These are phyloP conservation scores for Erodium moschatum DNA, from an alignment of 441 rosid species.

Conservation along the genomic window DNA sequence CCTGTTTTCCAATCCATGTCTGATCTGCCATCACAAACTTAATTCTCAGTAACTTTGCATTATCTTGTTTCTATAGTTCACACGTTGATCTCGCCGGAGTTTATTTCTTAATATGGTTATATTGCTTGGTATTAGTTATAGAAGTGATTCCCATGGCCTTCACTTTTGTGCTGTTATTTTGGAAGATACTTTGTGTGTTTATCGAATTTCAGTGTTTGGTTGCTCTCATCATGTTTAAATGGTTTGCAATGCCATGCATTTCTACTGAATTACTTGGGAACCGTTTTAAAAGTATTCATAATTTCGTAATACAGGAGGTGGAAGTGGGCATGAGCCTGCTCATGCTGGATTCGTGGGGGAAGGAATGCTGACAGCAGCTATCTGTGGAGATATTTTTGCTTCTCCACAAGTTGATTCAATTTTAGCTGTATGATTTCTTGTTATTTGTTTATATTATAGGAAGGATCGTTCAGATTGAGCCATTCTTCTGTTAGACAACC, in stretches of 20 bases:
- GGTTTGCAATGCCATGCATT: neutral
- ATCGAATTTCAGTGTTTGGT: neutral
- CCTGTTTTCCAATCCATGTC: neutral
- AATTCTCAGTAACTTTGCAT: neutral
- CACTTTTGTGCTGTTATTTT: neutral
- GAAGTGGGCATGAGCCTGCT: conserved; percentile 98
- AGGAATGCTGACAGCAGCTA: conserved; percentile 95
- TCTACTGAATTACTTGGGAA: neutral
- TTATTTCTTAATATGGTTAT: neutral
- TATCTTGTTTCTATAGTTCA: neutral
- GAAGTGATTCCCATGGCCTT: neutral
- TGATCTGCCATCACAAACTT: neutral
- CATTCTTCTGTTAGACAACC: conserved; percentile 13
- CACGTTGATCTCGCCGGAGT: neutral
- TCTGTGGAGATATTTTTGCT: conserved; percentile 90
- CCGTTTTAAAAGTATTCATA: neutral
- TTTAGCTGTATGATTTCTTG: conserved; percentile 57
- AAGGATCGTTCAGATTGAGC: neutral
- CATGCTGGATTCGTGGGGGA: conserved; percentile 97
- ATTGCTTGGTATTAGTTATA: no score
- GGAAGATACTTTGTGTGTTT: neutral
- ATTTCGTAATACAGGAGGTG: conserved; percentile 55
- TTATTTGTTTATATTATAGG: neutral
- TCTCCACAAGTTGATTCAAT: conserved; percentile 93
- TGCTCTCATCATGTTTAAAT: neutral